Percentiles rank a stretch among this genome's conserved stretches.
Evolutionary conservation across 164 flowering plant genomes (phyloP).

Genomic region (Stephania yunnanensis): DNA sequence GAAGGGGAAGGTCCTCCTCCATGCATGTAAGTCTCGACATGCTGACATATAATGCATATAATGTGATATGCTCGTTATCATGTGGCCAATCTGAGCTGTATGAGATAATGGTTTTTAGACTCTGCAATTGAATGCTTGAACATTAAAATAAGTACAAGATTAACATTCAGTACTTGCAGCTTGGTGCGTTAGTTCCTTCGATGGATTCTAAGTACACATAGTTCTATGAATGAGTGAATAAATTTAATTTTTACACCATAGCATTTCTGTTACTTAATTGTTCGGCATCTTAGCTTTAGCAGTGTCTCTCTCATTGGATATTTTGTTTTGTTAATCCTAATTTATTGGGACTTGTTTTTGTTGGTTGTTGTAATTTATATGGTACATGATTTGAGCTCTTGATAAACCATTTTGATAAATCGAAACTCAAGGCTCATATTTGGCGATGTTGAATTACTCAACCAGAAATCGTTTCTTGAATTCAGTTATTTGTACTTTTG

Average conservation of each 20-base stretch:
- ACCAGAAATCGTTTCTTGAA: neutral
- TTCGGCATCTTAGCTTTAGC: too few relatives aligned
- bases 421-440: neutral
- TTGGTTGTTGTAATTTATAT: too few relatives aligned
- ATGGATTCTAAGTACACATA: too few relatives aligned
- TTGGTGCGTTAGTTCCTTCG: neutral
- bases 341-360: too few relatives aligned
- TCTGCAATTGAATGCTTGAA: neutral
- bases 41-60: neutral
- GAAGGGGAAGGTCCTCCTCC: slow-evolving; percentile 99
- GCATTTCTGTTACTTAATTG: too few relatives aligned
- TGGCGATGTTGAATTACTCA: neutral
- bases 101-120: neutral
- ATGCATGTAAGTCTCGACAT: slow-evolving; percentile 65
- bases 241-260: too few relatives aligned
- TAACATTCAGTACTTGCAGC: neutral
- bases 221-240: neutral
- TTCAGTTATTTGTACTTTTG: neutral
- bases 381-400: neutral
- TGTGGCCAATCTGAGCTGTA: neutral
- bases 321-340: too few relatives aligned
- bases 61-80: neutral
- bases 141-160: neutral
- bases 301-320: neutral
- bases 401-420: too few relatives aligned